Base-by-base conservation (phyloP, 768 basidiomycete genomes). In the Collybia nuda region DNA sequence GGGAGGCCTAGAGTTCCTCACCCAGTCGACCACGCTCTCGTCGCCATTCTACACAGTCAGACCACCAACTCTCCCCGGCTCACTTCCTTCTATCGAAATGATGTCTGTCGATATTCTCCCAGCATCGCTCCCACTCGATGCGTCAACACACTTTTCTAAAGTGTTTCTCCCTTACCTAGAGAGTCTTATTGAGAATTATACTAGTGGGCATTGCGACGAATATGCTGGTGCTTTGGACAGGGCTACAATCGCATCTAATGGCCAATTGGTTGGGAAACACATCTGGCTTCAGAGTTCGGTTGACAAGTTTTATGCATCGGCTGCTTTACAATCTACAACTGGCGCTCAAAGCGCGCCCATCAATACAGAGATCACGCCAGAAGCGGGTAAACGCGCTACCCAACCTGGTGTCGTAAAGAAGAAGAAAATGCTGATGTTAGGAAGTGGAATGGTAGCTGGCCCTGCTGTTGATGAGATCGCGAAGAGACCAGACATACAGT, bases 371-470 rank as follows among this genome's bases (percentile, higher is more conserved):
- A 12, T 38, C 3, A 35, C 19, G 12, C 17, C 46, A 42, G 22
- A 40, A 6, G 47, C 48, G n/a, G 32, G 9, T 3, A 32, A 32
- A 32, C 50, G 37, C 26, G 28, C 44, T 37, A 17, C 26, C 17
- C 42, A 51, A n/a, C 44, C 42, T 43, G 54, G 48, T 7, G 42
- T 44, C 2, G 23, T 43, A 47, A 68, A 51, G 57, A 84, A 80
- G 68, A 86, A 86, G 71, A 81, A 77, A 58, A 78, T 94, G 0
- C 66, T 98, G 28, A 73, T 97, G 60, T 77, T 98, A 2, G 95
- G 95, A 6, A 93, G 90, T 48, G 95, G 95, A n/a, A 93, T 97
- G 85, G 95, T 98, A 17, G 92, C 93, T 4, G 88, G 86, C 2
- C 95, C 95, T 14, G 90, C 90, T 0, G 85, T 93, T 2, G 81